These are phyloP conservation scores for Phytopythium boreale DNA, from an alignment of 352 stramenopile species.

Conservation along the genomic window DNA sequence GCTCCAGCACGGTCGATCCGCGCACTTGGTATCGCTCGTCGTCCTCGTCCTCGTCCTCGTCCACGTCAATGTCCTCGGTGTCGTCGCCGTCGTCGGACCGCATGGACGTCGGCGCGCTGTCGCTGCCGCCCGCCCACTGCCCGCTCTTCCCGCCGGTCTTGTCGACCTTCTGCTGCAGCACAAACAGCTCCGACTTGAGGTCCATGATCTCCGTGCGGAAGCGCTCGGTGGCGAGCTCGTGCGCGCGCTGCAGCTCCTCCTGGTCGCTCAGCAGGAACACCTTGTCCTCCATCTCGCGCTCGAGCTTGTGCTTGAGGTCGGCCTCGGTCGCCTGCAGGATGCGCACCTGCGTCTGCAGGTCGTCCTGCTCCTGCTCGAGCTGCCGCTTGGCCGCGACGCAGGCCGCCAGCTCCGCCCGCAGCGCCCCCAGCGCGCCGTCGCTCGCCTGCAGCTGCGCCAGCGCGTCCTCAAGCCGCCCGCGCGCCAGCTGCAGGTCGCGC, in stretches of 20 bases:
- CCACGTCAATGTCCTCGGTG: constrained; percentile 20
- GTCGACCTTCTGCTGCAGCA: constrained; percentile 66
- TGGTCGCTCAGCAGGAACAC: constrained; percentile 83
- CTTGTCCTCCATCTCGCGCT: constrained; percentile 85
- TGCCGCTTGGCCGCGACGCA: constrained; percentile 36
- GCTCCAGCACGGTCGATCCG: constrained; percentile 54
- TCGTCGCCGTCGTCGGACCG: constrained; percentile 24
- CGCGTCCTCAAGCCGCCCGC: constrained; percentile 50
- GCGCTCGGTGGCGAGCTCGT: constrained; percentile 73
- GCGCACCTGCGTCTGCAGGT: constrained; percentile 76
- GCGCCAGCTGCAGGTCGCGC: constrained; percentile 39
- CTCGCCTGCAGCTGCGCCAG: constrained; percentile 48
- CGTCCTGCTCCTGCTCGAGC: constrained; percentile 75
- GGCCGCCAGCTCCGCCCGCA: constrained; percentile 40
- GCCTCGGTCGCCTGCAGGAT: constrained; percentile 76
- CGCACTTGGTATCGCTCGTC: constrained; percentile 24
- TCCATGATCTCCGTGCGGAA: constrained; percentile 85
- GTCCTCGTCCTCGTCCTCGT: constrained; percentile 20
- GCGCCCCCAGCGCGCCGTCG: constrained; percentile 43
- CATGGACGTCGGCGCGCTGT: constrained; percentile 31
- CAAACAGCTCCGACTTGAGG: constrained; percentile 81
- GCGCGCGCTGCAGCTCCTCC: constrained; percentile 76
- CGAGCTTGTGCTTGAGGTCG: constrained; percentile 78
- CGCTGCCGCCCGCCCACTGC: constrained; percentile 19
- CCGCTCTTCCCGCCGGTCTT: constrained; percentile 9